A percentile compares a stretch with the other conserved stretches of the same genome.
Conservation (phyloP, 768 basidiomycete genomes). For the Suillus discolor region DNA sequence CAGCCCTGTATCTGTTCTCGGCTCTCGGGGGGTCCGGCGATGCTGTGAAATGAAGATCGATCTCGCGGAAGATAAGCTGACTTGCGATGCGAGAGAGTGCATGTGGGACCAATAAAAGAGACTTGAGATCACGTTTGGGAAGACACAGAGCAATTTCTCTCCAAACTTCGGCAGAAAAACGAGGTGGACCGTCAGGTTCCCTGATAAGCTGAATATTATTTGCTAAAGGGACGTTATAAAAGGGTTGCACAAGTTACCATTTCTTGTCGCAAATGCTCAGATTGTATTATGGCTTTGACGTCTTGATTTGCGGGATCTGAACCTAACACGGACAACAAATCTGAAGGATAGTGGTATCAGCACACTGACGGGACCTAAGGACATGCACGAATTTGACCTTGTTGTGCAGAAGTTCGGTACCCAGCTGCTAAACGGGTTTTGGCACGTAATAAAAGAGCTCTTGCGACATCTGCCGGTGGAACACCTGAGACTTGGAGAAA, state of each 20-base stretch:
- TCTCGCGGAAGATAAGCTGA: constrained; percentile 59
- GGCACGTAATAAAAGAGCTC: constrained; percentile 68
- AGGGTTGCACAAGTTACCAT: constrained; percentile 44
- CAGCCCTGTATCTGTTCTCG: constrained; percentile 11
- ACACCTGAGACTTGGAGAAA: constrained; percentile 61
- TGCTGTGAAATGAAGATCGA: constrained; percentile 63
- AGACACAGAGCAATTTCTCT: constrained; percentile 65
- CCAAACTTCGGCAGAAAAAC: constrained; percentile 70
- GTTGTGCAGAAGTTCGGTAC: constrained; percentile 60
- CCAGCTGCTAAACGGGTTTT: constrained; percentile 64
- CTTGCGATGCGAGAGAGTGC: constrained; percentile 68
- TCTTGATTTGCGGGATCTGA: constrained; percentile 72
- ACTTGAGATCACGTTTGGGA: constrained; percentile 64
- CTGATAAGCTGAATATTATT: constrained; percentile 26
- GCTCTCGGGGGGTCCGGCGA: constrained; percentile 26
- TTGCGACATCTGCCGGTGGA: constrained; percentile 52
- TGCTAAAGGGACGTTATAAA: constrained; percentile 2
- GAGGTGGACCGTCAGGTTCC: constrained; percentile 44
- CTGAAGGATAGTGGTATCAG: constrained; percentile 34
- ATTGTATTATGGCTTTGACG: constrained; percentile 62
- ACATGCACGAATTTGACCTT: constrained; percentile 44
- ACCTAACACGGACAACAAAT: constrained; percentile 64
- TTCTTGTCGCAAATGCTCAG: constrained; percentile 50
- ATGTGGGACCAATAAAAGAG: constrained; percentile 65
- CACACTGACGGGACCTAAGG: neutral